Evolutionary conservation across 306 rosid genomes (phyloP).

Genomic region (Spatholobus suberectus): DNA sequence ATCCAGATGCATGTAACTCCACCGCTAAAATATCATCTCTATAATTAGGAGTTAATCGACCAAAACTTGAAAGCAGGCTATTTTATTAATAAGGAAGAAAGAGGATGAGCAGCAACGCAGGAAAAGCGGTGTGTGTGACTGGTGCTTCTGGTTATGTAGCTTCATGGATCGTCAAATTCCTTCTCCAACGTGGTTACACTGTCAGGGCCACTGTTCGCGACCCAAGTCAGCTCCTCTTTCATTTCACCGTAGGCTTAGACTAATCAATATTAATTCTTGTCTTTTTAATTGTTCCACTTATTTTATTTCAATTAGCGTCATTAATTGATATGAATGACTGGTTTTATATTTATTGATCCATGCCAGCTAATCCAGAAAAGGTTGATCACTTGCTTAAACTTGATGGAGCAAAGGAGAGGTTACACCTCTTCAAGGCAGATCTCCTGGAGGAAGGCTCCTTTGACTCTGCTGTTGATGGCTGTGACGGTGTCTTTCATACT

Average conservation of each 20-base stretch:
- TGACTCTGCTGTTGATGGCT: slow-evolving; percentile 52
- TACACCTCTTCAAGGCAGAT: slow-evolving; percentile 56
- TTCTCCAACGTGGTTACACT: slow-evolving; percentile 57
- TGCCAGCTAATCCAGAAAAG: slow-evolving; percentile 44
- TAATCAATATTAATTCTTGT: neutral
- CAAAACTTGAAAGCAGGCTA: neutral
- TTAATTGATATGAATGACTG: neutral
- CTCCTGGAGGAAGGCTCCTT: slow-evolving; percentile 63
- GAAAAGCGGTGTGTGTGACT: slow-evolving; percentile 58
- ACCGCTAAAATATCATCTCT: no score
- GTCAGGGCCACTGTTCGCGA: slow-evolving; percentile 61
- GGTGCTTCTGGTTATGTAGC: no score
- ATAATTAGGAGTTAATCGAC: neutral
- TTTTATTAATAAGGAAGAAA: neutral
- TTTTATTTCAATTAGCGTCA: no score
- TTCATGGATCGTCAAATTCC: slow-evolving; percentile 61
- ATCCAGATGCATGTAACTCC: no score
- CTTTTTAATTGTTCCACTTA: neutral
- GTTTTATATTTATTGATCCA: neutral
- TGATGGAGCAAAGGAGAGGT: slow-evolving; percentile 62
- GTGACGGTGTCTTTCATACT: slow-evolving; percentile 62
- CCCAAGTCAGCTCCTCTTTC: slow-evolving; percentile 29
- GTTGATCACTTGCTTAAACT: slow-evolving; percentile 52
- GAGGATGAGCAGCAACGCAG: slow-evolving; percentile 25
- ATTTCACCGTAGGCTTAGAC: no score